Percentiles rank a stretch among this genome's conserved stretches.
These are phyloP conservation scores for Talaromyces sp. DNA, from an alignment of 2,329 filamentous ascomycete genomes.

Conservation along the genomic window DNA sequence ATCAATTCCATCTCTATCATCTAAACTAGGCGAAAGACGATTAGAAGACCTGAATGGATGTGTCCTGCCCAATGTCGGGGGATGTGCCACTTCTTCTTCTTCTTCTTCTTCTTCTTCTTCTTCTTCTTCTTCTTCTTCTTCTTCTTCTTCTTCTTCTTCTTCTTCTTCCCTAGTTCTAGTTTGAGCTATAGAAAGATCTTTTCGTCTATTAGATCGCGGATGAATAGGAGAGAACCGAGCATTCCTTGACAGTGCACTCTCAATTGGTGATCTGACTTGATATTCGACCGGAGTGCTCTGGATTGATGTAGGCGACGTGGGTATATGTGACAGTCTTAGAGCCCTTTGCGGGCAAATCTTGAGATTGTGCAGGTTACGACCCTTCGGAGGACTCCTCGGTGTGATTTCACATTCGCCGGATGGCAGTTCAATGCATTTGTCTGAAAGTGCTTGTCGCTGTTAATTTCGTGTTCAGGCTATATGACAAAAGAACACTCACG, in stretches of 20 bases:
- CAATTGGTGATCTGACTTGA: neutral
- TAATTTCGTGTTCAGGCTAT: neutral
- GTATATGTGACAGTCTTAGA: neutral
- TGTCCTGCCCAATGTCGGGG: neutral
- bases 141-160: neutral
- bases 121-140: neutral
- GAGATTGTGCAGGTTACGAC: conserved; percentile 1
- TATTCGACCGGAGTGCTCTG: conserved; percentile 13
- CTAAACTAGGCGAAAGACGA: neutral
- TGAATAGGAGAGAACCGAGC: neutral
- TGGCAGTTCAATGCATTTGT: conserved; percentile 13
- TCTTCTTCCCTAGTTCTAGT: neutral
- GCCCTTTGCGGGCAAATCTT: neutral
- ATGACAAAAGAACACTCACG: neutral
- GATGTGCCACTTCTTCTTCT: neutral
- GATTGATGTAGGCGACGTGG: neutral
- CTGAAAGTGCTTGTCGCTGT: neutral
- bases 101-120: neutral
- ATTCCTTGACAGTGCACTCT: neutral
- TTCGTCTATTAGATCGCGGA: neutral
- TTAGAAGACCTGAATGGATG: neutral
- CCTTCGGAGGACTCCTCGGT: neutral
- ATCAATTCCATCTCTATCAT: neutral
- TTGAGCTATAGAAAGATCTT: neutral
- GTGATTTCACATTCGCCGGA: conserved; percentile 6